Percentiles rank a stretch among this genome's conserved stretches.
These are phyloP conservation scores for Yarrowia alimentaria DNA, from an alignment of 805 yeast genomes.

Conservation along the genomic window DNA sequence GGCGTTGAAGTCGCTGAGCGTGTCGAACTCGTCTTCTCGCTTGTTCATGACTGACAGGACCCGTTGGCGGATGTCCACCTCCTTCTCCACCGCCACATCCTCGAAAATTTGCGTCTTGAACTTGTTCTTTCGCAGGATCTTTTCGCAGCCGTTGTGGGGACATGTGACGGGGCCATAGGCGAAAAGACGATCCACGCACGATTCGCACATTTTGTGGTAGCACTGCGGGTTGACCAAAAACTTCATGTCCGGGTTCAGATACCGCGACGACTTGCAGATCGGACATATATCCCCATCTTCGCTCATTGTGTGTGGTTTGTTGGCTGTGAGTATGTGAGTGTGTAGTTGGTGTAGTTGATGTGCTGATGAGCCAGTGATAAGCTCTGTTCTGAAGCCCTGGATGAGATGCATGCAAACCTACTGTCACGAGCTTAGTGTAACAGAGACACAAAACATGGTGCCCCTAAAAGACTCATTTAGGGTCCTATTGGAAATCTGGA, in stretches of 20 bases:
- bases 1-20: slow-evolving; percentile 60
- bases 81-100: slow-evolving; percentile 84
- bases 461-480: no score
- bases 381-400: neutral
- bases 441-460: no score
- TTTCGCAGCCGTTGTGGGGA: slow-evolving; percentile 89
- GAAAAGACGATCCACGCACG: slow-evolving; percentile 94
- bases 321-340: neutral
- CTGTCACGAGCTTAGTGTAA: no score
- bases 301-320: slow-evolving; percentile 4
- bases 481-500: no score
- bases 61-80: slow-evolving; percentile 82
- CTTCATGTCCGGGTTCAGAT: slow-evolving; percentile 87
- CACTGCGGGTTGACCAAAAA: slow-evolving; percentile 96
- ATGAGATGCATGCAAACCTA: slow-evolving; percentile 11
- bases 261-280: slow-evolving; percentile 92
- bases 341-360: neutral
- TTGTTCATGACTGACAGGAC: slow-evolving; percentile 78
- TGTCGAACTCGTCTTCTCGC: slow-evolving; percentile 66
- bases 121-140: slow-evolving; percentile 78
- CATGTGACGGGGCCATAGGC: slow-evolving; percentile 95
- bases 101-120: slow-evolving; percentile 93
- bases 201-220: slow-evolving; percentile 93
- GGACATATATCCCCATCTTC: slow-evolving; percentile 77
- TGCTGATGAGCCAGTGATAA: neutral